Evolutionary conservation across 441 rosid genomes (phyloP), one percentile per base, ranked within the genome.

Genomic region (Jatropha multifida): DNA sequence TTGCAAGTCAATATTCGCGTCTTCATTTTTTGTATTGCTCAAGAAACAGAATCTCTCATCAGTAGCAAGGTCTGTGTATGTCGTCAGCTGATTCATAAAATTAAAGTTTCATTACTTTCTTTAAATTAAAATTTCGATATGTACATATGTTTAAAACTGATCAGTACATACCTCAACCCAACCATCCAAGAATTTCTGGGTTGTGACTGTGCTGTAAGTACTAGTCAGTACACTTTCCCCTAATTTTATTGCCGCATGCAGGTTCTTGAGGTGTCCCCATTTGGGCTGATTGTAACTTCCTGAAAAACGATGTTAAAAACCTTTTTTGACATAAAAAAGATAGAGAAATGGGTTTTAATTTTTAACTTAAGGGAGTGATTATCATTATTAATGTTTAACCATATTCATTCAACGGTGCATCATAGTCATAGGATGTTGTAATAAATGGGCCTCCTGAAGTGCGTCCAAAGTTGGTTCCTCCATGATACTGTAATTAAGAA

Each of bases 391-490:
- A 23, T 23, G 9, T 41, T 65, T 82, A 32, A 94, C 99, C 98
- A 81, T 89, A 94, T 85, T 94, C 98, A 70, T 94, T 98, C 18
- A 94, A 78, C 2, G 99, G 99, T 40, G 97, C 97, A 78, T 94
- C 92, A 46, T 92, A 94, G 65, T 92, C 98, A 27, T 94, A 94
- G 77, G 96, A 90, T 42, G 98, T 90, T 54, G 89, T 85, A 74
- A 94, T 89, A 76, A 84, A 89, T 27, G 95, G 97, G 71, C 98
- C 98, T 75, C 97, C 97, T 46, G 97, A 88, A 23, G 90, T 91
- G 71, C 98, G 92, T 71, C 97, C 97, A 58, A 94, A 92, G 82
- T 92, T 94, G 72, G 98, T 92, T 69, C 98, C 97, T 78, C 97
- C 97, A 71, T 94, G 96, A 78, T 90, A 91, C 97, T 93, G 83